Conservation (phyloP, 768 basidiomycete genomes). For the Amanita phalloides region DNA sequence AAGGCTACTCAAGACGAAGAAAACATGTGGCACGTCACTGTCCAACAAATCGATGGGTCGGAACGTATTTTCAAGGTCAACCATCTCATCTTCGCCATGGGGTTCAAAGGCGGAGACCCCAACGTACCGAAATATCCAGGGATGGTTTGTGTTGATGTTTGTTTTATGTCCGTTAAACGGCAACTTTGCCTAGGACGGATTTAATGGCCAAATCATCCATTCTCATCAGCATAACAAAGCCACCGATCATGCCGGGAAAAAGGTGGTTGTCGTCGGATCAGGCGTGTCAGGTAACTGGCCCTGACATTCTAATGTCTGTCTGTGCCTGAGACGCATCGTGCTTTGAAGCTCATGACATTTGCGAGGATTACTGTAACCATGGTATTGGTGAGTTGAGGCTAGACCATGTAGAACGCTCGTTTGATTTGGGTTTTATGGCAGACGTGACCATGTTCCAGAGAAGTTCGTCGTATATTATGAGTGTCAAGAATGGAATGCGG, state of each 20-base stretch:
- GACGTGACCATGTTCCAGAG: constrained; percentile 55
- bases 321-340: background rate
- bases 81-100: constrained; percentile 43
- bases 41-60: constrained; percentile 22
- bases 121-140: constrained; percentile 36
- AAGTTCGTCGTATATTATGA: constrained; percentile 46
- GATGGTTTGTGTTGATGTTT: constrained; percentile 20
- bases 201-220: constrained; percentile 55
- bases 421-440: constrained; percentile 9
- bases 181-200: constrained; percentile 30
- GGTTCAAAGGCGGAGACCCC: constrained; percentile 35
- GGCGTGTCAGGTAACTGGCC: constrained; percentile 38
- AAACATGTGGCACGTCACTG: constrained; percentile 31
- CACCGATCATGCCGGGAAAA: constrained; percentile 52
- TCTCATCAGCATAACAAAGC: constrained; percentile 45
- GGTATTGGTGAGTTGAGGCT: constrained; percentile 24
- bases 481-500: constrained; percentile 27
- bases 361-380: constrained; percentile 29
- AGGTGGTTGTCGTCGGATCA: constrained; percentile 58
- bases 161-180: background rate
- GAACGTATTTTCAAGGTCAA: constrained; percentile 33
- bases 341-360: constrained; percentile 31
- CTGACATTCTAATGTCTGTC: constrained; percentile 18
- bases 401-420: background rate
- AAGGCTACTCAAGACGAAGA: constrained; percentile 22